These are phyloP conservation scores for Iris macrosiphon DNA, from an alignment of 106 monocot species.

Conservation along the genomic window DNA sequence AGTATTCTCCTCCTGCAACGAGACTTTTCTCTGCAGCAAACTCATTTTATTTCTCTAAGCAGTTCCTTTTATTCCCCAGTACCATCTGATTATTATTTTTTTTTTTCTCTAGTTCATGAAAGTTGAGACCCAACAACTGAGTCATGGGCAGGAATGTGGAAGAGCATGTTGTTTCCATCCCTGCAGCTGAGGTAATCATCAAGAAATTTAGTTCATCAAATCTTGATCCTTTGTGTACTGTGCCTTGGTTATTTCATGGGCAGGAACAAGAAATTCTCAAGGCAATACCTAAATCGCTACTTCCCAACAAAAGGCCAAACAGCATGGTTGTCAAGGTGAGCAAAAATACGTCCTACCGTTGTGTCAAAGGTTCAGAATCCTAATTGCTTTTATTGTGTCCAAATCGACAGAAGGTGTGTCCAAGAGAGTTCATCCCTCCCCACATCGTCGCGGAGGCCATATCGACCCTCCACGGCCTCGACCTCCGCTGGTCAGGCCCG, in stretches of 20 bases:
- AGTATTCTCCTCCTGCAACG: no score
- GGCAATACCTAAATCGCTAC: conserved; percentile 14
- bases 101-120: conserved; percentile 1
- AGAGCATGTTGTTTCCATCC: conserved; percentile 11
- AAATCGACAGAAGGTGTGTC: conserved; percentile 44
- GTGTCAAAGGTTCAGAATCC: background rate
- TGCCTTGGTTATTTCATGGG: no score
- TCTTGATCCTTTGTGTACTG: background rate
- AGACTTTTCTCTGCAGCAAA: no score
- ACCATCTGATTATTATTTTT: no score
- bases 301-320: conserved; percentile 35
- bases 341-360: background rate
- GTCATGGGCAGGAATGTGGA: conserved; percentile 30
- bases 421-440: conserved; percentile 44
- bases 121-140: background rate
- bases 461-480: conserved; percentile 54
- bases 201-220: background rate
- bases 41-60: no score
- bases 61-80: no score
- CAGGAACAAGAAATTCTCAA: conserved; percentile 6
- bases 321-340: conserved; percentile 59
- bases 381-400: background rate
- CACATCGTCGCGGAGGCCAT: conserved; percentile 68
- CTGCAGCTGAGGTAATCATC: conserved; percentile 15
- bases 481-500: conserved; percentile 64